Base-by-base conservation (phyloP, 331 rosid species). In the Stylosanthes scabra region DNA sequence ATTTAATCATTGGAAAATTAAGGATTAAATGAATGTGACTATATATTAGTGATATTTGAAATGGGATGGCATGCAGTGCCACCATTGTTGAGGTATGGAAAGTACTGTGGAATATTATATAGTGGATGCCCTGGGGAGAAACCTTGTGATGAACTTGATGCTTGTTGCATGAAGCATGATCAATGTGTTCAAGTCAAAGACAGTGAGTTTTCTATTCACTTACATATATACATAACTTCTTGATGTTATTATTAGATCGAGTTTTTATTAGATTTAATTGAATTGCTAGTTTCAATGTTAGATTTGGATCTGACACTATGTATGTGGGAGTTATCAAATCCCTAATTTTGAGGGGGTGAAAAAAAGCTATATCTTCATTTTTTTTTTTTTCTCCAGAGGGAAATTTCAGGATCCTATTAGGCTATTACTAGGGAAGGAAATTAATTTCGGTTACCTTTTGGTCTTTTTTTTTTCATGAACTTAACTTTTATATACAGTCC, bases 71-170 rank as follows among this genome's bases (percentile, higher is more conserved):
- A 20, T 20, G 25, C 74, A 91, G 99, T 95, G 74, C 91, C 99
- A 62, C 97, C 97, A 77, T 78, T 92, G 49, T 73, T 95, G 83
- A 84, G 90, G 84, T 95, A 95, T 82, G 99, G 97, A n/a, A 91
- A 95, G 84, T 95, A 91, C 58, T 95, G 99, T 75, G 97, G 98
- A 34, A 88, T 92, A 16, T 59, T 92, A 50, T 92, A 88, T 39
- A 92, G 99, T 72, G 99, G 99, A 49, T 95, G 99, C 72, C 96
- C 97, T 1, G 98, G 97, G 27, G 92, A 95, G 84, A 69, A 16
- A n/a, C 99, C 99, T 44, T 95, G 99, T 68, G 96, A 95, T 87
- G 99, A 92, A 61, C 95, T 92, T 51, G 99, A 94, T 47, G 87
- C 91, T 54, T 91, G 99, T 46, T 94, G 97, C 57, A 89, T 91